A percentile compares a stretch with the other conserved stretches of the same genome.
These are phyloP conservation scores for Starmerella vaccinii DNA, from an alignment of 805 yeast species.

Conservation along the genomic window DNA sequence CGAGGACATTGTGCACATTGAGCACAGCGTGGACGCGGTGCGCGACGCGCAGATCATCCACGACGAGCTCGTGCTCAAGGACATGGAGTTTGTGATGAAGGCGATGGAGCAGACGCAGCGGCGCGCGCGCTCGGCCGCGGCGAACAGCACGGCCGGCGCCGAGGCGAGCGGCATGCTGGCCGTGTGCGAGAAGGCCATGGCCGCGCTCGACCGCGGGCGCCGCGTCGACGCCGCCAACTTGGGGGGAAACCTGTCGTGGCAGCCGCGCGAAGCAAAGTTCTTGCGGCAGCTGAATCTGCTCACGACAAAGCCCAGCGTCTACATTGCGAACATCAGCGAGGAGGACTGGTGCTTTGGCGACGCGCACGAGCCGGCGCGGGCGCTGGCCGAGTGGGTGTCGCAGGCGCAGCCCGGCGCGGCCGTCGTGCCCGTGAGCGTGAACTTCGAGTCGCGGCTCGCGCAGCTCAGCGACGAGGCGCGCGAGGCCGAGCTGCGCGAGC, in stretches of 20 bases:
- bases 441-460: slow-evolving; percentile 53
- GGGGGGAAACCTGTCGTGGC: slow-evolving; percentile 23
- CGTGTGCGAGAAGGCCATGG: slow-evolving; percentile 32
- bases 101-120: slow-evolving; percentile 42
- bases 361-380: slow-evolving; percentile 38
- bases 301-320: slow-evolving; percentile 83
- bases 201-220: slow-evolving; percentile 51
- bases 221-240: slow-evolving; percentile 36
- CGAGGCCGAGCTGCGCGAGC: slow-evolving; percentile 26
- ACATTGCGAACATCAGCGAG: slow-evolving; percentile 61
- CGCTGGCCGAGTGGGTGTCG: slow-evolving; percentile 55
- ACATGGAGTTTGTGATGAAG: slow-evolving; percentile 53
- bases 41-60: slow-evolving; percentile 53
- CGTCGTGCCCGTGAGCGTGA: slow-evolving; percentile 62
- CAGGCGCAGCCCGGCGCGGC: slow-evolving; percentile 52
- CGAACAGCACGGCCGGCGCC: slow-evolving; percentile 27
- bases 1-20: slow-evolving; percentile 57
- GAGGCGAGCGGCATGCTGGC: slow-evolving; percentile 37
- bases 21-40: slow-evolving; percentile 52
- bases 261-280: slow-evolving; percentile 51
- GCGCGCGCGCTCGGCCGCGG: slow-evolving; percentile 29
- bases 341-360: slow-evolving; percentile 46
- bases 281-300: slow-evolving; percentile 48
- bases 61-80: slow-evolving; percentile 57
- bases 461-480: slow-evolving; percentile 34